phyloP scores from a whole-genome alignment of 202 grass and related monocot genomes.

The Brachypodium distachyon region DNA sequence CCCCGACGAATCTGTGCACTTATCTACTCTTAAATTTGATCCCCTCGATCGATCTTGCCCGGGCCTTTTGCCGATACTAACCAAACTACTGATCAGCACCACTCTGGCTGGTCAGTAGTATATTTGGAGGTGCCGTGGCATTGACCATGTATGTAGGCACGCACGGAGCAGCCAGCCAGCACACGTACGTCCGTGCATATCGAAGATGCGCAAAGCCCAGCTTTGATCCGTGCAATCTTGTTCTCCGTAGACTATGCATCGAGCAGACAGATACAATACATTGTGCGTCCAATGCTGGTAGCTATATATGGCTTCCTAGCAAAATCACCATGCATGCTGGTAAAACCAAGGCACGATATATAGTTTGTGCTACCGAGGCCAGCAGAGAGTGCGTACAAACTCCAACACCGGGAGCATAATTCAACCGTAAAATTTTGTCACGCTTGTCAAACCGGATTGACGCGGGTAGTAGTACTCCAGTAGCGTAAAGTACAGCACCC shows the following conservation, averaged over 20 bases:
- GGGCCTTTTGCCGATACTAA: neutral
- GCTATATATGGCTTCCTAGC: neutral
- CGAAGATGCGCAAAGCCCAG: neutral
- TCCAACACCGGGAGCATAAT: conserved; percentile 14
- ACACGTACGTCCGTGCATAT: conserved; percentile 3
- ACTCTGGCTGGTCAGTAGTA: neutral
- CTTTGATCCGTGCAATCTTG: neutral
- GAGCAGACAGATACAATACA: neutral
- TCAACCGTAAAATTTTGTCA: neutral
- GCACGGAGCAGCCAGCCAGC: neutral
- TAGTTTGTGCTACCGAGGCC: neutral
- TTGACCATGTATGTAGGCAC: neutral
- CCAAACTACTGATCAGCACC: neutral
- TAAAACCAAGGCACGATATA: neutral
- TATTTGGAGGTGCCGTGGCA: neutral
- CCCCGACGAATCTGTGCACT: neutral
- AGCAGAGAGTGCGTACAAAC: neutral
- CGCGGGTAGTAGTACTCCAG: neutral
- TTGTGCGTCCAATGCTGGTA: neutral
- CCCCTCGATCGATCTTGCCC: too few species aligned
- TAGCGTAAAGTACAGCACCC: neutral
- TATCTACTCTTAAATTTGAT: neutral
- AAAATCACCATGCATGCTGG: neutral
- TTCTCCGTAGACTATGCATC: neutral
- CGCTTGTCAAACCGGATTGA: neutral